A percentile compares a stretch with the other conserved stretches of the same genome.
phyloP scores from a whole-genome alignment of 495 filamentous ascomycete species.

The Aspergillus conjunctus region DNA sequence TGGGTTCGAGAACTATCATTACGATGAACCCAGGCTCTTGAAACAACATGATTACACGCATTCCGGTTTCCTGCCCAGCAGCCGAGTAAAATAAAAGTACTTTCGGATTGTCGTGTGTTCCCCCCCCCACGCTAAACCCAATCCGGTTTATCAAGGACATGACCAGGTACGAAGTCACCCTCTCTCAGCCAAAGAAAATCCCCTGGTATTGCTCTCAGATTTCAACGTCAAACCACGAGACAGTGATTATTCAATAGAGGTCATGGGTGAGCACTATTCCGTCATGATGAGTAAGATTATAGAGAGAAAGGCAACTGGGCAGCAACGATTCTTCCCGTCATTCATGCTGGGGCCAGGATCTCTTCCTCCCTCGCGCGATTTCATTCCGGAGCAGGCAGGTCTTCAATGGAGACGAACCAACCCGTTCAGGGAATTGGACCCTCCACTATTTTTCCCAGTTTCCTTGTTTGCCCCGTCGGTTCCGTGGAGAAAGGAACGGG shows the following conservation, averaged over 20 bases:
- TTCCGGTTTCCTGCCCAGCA: not conserved
- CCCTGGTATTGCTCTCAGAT: too few species aligned
- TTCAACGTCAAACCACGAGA: too few species aligned
- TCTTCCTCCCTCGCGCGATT: not conserved
- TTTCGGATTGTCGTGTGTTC: not conserved
- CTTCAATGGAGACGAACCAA: not conserved
- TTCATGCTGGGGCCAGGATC: not conserved
- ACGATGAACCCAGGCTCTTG: not conserved
- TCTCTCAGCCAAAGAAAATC: not conserved
- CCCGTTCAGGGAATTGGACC: too few species aligned
- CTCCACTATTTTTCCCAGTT: not conserved
- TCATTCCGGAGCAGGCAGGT: not conserved
- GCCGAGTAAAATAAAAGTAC: not conserved
- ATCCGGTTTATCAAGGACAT: not conserved
- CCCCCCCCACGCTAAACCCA: slow-evolving; percentile 14
- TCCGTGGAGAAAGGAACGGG: not conserved
- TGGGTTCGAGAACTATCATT: not conserved
- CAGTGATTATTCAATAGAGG: too few species aligned
- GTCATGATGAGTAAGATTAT: not conserved
- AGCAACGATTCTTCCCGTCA: not conserved
- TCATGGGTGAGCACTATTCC: not conserved
- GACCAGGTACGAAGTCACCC: not conserved
- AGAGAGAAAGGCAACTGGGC: not conserved
- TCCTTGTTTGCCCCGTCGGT: not conserved
- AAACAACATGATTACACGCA: slow-evolving; percentile 1